Conservation (phyloP, 345 rosid genomes). For the Salix caprea region DNA sequence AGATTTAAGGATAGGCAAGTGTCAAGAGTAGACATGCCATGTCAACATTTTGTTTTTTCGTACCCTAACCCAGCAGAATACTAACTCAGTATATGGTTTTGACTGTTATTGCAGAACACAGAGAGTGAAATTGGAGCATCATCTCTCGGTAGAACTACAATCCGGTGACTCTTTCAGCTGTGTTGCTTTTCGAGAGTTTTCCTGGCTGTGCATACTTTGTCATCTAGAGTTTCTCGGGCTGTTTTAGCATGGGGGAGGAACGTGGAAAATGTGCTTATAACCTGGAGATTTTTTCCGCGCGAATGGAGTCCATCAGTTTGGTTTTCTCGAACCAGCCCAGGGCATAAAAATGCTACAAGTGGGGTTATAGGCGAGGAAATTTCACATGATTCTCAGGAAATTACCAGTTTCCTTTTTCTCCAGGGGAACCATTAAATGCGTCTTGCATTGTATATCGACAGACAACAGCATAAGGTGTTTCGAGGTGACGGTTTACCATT, state of each 20-base stretch:
- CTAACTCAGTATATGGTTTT: neutral
- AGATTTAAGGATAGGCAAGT: neutral
- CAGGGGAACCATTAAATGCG: neutral
- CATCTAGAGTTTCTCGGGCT: neutral
- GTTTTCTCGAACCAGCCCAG: constrained; percentile 5
- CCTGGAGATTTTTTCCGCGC: neutral
- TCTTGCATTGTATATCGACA: constrained; percentile 25
- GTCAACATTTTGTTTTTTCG: neutral
- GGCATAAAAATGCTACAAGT: neutral
- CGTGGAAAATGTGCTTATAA: neutral
- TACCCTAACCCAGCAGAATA: neutral
- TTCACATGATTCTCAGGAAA: constrained; percentile 4
- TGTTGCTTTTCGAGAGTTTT: neutral
- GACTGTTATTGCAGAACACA: constrained; percentile 48
- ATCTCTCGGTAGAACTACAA: constrained; percentile 73
- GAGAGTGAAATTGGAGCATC: constrained; percentile 76
- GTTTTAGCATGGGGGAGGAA: neutral
- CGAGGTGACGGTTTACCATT: neutral
- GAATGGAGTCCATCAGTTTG: neutral
- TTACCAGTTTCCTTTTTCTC: neutral
- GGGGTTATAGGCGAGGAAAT: neutral
- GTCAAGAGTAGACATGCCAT: neutral
- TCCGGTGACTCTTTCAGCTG: constrained; percentile 41
- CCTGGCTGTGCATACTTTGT: neutral
- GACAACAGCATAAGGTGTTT: neutral